Percentiles rank a stretch among this genome's conserved stretches.
phyloP scores from a whole-genome alignment of 352 stramenopile species.

The Phytophthora nicotianae region DNA sequence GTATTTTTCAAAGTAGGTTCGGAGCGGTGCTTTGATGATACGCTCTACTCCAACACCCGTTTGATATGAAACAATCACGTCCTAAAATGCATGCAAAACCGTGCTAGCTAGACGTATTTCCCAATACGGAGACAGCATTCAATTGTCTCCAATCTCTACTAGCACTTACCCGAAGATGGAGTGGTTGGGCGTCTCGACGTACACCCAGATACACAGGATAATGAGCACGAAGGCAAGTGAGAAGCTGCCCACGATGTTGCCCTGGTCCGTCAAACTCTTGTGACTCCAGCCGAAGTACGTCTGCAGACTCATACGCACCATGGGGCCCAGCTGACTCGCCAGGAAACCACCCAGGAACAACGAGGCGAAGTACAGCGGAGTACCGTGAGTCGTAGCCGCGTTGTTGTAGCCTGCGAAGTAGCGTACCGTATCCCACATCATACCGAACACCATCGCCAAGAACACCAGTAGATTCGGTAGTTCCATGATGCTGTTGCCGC shows the following conservation, averaged over 20 bases:
- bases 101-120: constrained; percentile 31
- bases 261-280: constrained; percentile 78
- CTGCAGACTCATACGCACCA: constrained; percentile 77
- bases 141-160: constrained; percentile 18
- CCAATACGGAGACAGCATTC: constrained; percentile 14
- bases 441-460: constrained; percentile 63
- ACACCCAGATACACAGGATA: constrained; percentile 78
- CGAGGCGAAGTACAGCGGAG: constrained; percentile 65
- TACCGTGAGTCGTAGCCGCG: constrained; percentile 64
- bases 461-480: constrained; percentile 74
- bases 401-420: constrained; percentile 81
- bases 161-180: constrained; percentile 43
- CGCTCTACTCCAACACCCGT: constrained; percentile 12
- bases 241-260: constrained; percentile 77
- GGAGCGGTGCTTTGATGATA: constrained; percentile 12
- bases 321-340: constrained; percentile 61
- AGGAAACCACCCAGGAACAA: constrained; percentile 69
- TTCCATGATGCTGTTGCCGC: constrained; percentile 72
- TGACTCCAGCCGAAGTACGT: constrained; percentile 82
- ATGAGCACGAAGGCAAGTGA: constrained; percentile 69
- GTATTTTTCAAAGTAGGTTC: constrained; percentile 34
- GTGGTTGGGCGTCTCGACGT: constrained; percentile 72
- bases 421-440: constrained; percentile 65
- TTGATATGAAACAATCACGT: constrained; percentile 39
- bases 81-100: constrained; percentile 39